Base-by-base conservation (phyloP, 2,329 filamentous ascomycete genomes). In the Fusarium brachygibbosum region DNA sequence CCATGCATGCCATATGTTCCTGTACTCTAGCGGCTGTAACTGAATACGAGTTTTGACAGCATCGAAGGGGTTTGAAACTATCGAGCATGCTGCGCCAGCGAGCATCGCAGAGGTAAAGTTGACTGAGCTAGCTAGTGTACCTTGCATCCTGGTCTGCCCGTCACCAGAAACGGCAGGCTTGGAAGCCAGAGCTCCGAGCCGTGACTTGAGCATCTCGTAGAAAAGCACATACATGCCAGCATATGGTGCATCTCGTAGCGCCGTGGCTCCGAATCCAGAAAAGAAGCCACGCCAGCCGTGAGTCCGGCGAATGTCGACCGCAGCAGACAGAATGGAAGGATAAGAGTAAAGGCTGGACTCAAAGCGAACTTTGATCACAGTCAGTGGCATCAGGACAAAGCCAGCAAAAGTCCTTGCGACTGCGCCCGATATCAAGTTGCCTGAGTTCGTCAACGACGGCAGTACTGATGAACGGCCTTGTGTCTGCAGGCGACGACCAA, bases 41-140 rank as follows among this genome's bases (percentile, higher is more conserved):
- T 99, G 96, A 72, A 99, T 89, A 50, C 96, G 85, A 23, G 96
- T 99, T 83, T 99, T 99, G 79, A 98, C 90, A 1, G 94, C 94
- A 80, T 99, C 96, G 75, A 98, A 98, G 0, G 96, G 96, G 78
- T 99, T 99, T 11, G 96, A 98, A 37, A 98, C 85, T 6, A 91
- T 90, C 1, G 94, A 98, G 57, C 94, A 97, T 31, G 92, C 82
- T 2, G 90, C 91, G 1, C 93, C 95, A 5, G 95, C 94, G 6
- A 94, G 76, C 5, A 93, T 89, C 14, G 93, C 95, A 0, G 93
- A 95, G 16, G 87, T 83, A 75, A 98, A 98, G 79, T 99, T 97
- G 74, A 98, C 92, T 2, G 87, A 87, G 87, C 88, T 38, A 83
- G 79, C 78, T 38, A 76, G 46, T 12, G 76, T 73, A 10, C 73